Base-by-base conservation (phyloP, 1,284 basidiomycete species). In the Malassezia furfur region DNA sequence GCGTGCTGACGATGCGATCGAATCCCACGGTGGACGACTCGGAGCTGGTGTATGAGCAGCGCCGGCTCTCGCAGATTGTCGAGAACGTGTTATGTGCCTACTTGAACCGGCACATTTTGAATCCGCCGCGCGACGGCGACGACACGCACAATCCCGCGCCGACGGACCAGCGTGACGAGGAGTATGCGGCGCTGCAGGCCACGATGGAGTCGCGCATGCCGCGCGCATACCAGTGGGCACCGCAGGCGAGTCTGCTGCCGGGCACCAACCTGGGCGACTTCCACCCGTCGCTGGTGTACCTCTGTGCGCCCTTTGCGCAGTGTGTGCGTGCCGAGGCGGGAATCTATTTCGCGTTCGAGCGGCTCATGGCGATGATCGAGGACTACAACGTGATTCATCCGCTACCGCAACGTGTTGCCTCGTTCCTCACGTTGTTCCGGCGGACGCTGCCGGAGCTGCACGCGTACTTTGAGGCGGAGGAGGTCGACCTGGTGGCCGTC, bases 391-490 rank as follows among this genome's bases (percentile, higher is more conserved):
- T 49, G 3, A 37, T 44, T 22, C 44, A 67, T 19, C 70, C 73
- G 0, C 55, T 75, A 1, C 58, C 73, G 3, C 59, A 56, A 3
- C 65, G 67, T 19, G 66, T 75, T 3, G 65, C 74, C 0, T 66
- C 66, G n/a, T 75, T 76, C 37, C 59, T 75, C 8, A 70, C 72
- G 11, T 64, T 76, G 2, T 73, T 76, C 44, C 64, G 73, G 0
- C 66, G 63, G 10, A 70, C 73, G 12, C 53, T 75, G 5, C 74
- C 74, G 11, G 73, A 75, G 43, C 64, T 76, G n/a, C 61, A 68
- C 40, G 60, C 64, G 2, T 76, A 76, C 63, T 76, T 76, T 57
- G 74, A 76, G 40, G 72, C 74, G 50, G 74, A 76, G 43, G 72
- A 67, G 41, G 68, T 76, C 6, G 72, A 76, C 45, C 58, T 74